phyloP scores from a whole-genome alignment of 257 asterid species.

The Nicotiana benthamiana region DNA sequence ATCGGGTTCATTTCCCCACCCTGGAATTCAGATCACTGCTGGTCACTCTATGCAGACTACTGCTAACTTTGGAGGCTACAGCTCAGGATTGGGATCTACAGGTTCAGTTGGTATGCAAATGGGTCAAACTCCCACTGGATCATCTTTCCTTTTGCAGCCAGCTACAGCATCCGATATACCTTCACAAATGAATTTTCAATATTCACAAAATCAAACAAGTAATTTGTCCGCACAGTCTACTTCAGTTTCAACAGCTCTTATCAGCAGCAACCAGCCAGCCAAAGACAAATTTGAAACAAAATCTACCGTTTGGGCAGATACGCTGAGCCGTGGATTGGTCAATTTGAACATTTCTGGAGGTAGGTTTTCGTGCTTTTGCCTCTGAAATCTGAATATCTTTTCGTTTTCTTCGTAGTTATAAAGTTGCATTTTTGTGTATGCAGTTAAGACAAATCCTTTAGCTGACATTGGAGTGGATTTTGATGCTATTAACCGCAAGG shows the following conservation, averaged over 20 bases:
- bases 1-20: slow-evolving; percentile 23
- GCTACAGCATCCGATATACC: slow-evolving; percentile 27
- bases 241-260: slow-evolving; percentile 37
- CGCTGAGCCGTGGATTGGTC: slow-evolving; percentile 92
- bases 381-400: neutral
- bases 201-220: slow-evolving; percentile 34
- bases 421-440: slow-evolving; percentile 15
- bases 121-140: slow-evolving; percentile 35
- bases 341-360: slow-evolving; percentile 93
- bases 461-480: slow-evolving; percentile 94
- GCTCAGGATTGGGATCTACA: slow-evolving; percentile 26
- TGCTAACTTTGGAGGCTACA: slow-evolving; percentile 45
- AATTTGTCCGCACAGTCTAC: slow-evolving; percentile 16
- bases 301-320: slow-evolving; percentile 97
- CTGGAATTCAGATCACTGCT: slow-evolving; percentile 17
- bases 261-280: slow-evolving; percentile 44
- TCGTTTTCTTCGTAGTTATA: slow-evolving; percentile 3
- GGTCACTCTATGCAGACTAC: slow-evolving; percentile 27
- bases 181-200: slow-evolving; percentile 38
- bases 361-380: slow-evolving; percentile 29
- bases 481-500: slow-evolving; percentile 90
- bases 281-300: slow-evolving; percentile 85
- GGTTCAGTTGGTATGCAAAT: slow-evolving; percentile 32
- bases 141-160: slow-evolving; percentile 27
- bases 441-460: slow-evolving; percentile 87